Evolutionary conservation across 78 protist species (phyloP).

Genomic region (Protostelium mycophagum): DNA sequence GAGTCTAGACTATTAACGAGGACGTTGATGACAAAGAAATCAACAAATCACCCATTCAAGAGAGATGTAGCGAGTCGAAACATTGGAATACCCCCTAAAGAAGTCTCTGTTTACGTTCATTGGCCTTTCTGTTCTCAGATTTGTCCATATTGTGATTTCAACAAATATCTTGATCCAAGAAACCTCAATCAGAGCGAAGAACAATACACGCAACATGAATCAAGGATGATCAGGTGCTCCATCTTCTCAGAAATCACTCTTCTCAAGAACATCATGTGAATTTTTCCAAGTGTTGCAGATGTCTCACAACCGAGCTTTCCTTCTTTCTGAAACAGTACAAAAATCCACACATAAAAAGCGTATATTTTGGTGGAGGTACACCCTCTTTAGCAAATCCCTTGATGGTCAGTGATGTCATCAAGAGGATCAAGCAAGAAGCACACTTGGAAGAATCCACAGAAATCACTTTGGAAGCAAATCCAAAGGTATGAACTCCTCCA

Average conservation of each 20-base stretch:
- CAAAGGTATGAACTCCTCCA: no score
- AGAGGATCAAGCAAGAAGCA: not conserved
- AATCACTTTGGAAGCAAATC: slow-evolving; percentile 53
- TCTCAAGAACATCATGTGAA: not conserved
- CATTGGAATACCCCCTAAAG: no score
- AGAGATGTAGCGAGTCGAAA: no score
- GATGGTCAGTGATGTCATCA: slow-evolving; percentile 16
- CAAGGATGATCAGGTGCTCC: slow-evolving; percentile 24
- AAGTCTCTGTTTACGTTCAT: slow-evolving; percentile 34
- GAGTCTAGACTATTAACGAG: no score
- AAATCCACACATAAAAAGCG: slow-evolving; percentile 10
- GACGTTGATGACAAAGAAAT: no score
- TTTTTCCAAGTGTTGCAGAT: not conserved
- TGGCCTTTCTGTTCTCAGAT: slow-evolving; percentile 56
- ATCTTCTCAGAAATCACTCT: slow-evolving; percentile 3
- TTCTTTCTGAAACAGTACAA: not conserved
- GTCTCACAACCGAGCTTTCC: not conserved
- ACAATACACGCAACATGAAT: slow-evolving; percentile 12
- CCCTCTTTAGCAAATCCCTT: slow-evolving; percentile 37
- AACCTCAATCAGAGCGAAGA: not conserved
- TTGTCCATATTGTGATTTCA: slow-evolving; percentile 62
- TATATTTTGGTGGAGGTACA: slow-evolving; percentile 70
- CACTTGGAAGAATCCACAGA: slow-evolving; percentile 4
- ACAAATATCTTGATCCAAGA: slow-evolving; percentile 31
- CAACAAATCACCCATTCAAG: no score